Evolutionary conservation across 306 rosid species (phyloP), one percentile per base, ranked within the genome.

Genomic region (Rosa rugosa): DNA sequence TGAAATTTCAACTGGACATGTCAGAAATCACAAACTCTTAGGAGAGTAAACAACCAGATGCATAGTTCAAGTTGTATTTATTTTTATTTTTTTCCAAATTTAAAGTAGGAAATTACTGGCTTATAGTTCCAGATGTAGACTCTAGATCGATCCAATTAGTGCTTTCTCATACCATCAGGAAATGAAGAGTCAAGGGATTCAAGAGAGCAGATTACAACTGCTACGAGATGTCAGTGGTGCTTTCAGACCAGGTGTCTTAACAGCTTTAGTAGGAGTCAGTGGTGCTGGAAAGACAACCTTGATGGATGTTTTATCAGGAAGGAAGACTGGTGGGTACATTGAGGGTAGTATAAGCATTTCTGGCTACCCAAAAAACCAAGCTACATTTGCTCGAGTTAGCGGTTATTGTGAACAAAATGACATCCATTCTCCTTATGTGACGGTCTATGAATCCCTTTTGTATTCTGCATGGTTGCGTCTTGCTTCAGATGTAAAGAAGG

Each of bases 381-480:
- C 80, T 71, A 83, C 87, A 11, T 86, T 86, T 78, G 89, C 89
- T 27, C 73, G 89, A 34, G 83, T 86, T 71, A 77, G 78, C 12
- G 89, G 89, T 51, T 86, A 86, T 46, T 86, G 89, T 67, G 89
- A 86, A 75, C 89, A 86, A 42, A 86, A 83, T 62, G 89, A 86
- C 77, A 86, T 83, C 70, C 89, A 86, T 73, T 86, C 89, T 0
- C 87, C 89, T 2, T 80, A 86, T 59, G 70, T 86, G 44, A 86
- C 89, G 11, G 83, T 86, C 65, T 74, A 80, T 8, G 89, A 86
- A 80, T 86, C 89, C n/a, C 79, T 86, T 54, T 40, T 83, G 18
- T 86, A 86, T 69, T 86, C 89, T 17, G 83, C 89, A 0, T 86
- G 86, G 87, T 81, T 86, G 36, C 89, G 89, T 72, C 84, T 86